Evolutionary conservation across 2,329 filamentous ascomycete species (phyloP).

Genomic region (Penicillium sp.): DNA sequence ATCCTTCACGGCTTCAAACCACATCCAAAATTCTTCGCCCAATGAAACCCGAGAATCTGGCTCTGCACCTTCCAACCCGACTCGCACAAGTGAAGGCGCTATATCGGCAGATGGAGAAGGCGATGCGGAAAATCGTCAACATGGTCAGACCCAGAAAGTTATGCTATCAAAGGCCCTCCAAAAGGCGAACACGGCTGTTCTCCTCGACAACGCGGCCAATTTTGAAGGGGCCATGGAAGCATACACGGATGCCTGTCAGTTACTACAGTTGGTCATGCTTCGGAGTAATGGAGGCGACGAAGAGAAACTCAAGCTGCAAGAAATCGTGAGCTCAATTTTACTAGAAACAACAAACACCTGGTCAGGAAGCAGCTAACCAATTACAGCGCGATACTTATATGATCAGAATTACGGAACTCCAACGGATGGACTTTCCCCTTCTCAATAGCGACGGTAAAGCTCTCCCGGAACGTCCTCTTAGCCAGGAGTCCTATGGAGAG

Average conservation of each 20-base stretch:
- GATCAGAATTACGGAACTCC: constrained; percentile 83
- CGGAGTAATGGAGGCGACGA: constrained; percentile 86
- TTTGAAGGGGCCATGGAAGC: constrained; percentile 88
- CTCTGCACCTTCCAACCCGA: constrained; percentile 17
- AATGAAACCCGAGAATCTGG: constrained; percentile 8
- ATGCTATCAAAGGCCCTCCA: constrained; percentile 96
- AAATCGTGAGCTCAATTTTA: constrained; percentile 71
- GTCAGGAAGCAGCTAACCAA: constrained; percentile 9
- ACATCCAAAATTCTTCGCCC: constrained; percentile 17
- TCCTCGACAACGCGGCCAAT: constrained; percentile 95
- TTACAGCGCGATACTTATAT: constrained; percentile 83
- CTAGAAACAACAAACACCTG: not conserved
- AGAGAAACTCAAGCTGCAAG: constrained; percentile 78
- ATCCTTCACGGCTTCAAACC: constrained; percentile 27
- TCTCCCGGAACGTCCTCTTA: constrained; percentile 71
- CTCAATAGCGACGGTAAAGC: constrained; percentile 67
- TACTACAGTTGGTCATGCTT: constrained; percentile 85
- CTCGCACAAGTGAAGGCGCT: constrained; percentile 30
- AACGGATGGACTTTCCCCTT: constrained; percentile 65
- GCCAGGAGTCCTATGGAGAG: constrained; percentile 58
- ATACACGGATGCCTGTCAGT: constrained; percentile 85
- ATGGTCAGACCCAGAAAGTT: constrained; percentile 77
- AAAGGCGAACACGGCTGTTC: constrained; percentile 93
- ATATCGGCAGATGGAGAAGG: constrained; percentile 31
- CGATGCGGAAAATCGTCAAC: constrained; percentile 39